Conservation (phyloP, 2,329 filamentous ascomycete species). For the Trichoderma afroharzianum region DNA sequence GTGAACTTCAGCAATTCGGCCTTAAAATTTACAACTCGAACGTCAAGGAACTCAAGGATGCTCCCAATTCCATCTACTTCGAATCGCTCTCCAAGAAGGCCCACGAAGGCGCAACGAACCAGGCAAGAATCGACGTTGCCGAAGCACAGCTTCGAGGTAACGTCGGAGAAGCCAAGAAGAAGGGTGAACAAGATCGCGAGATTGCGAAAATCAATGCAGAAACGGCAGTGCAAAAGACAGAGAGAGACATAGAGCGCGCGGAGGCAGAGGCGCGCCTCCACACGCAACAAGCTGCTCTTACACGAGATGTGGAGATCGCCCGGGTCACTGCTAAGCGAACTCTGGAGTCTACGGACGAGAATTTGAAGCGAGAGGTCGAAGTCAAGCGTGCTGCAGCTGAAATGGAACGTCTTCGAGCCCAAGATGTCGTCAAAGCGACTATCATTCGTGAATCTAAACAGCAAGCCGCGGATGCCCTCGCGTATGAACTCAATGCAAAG, state of each 20-base stretch:
- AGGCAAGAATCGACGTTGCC: constrained; percentile 66
- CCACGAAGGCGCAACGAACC: constrained; percentile 80
- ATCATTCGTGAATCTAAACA: constrained; percentile 66
- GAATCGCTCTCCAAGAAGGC: constrained; percentile 77
- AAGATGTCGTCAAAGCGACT: constrained; percentile 72
- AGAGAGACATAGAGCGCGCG: constrained; percentile 80
- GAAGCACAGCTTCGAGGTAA: constrained; percentile 37
- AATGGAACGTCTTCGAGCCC: constrained; percentile 73
- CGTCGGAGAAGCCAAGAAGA: neutral
- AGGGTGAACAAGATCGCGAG: neutral
- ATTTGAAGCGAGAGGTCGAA: constrained; percentile 75
- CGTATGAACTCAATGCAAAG: constrained; percentile 60
- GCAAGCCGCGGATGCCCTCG: constrained; percentile 62
- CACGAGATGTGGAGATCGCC: constrained; percentile 70
- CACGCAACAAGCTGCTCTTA: constrained; percentile 68
- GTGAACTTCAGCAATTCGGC: constrained; percentile 67
- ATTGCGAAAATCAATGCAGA: neutral
- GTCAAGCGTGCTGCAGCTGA: constrained; percentile 74
- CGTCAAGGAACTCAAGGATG: constrained; percentile 67
- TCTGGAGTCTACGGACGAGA: constrained; percentile 73
- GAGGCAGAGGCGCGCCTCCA: constrained; percentile 72
- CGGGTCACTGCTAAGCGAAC: constrained; percentile 69
- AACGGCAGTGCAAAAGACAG: constrained; percentile 48
- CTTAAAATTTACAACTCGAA: neutral
- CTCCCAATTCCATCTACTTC: constrained; percentile 78